Conservation (phyloP, 2,329 filamentous ascomycete species). For the Aspergillus caelatus region DNA sequence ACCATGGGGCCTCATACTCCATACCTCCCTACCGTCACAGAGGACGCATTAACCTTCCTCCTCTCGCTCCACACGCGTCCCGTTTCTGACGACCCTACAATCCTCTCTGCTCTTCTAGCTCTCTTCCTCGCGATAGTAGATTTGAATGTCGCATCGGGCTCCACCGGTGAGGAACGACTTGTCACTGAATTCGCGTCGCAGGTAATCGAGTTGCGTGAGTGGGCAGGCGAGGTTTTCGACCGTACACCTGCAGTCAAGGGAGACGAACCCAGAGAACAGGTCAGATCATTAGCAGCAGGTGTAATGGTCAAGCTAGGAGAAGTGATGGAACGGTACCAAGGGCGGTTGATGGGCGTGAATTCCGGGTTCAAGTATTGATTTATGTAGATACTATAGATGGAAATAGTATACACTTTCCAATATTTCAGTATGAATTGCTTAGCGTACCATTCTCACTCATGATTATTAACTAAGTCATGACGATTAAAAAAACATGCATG, state of each 20-base stretch:
- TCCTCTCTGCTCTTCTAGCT: constrained; percentile 76
- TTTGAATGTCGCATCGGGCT: constrained; percentile 62
- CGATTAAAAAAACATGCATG: background rate
- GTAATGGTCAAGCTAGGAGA: constrained; percentile 81
- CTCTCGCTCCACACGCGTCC: constrained; percentile 63
- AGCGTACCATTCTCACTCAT: constrained; percentile 4
- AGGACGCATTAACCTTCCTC: constrained; percentile 82
- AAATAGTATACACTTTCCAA: background rate
- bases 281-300: constrained; percentile 68
- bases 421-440: background rate
- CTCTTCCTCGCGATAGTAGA: constrained; percentile 79
- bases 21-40: constrained; percentile 75
- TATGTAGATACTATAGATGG: background rate
- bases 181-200: constrained; percentile 75
- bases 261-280: constrained; percentile 47
- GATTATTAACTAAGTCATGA: background rate
- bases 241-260: constrained; percentile 53
- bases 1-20: constrained; percentile 80
- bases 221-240: constrained; percentile 78
- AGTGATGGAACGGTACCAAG: constrained; percentile 79
- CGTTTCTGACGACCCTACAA: constrained; percentile 62
- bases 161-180: constrained; percentile 64
- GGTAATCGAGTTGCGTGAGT: constrained; percentile 83
- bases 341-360: constrained; percentile 72
- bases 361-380: constrained; percentile 48